Evolutionary conservation across 495 filamentous ascomycete species (phyloP).

Genomic region (Neurospora terricola): DNA sequence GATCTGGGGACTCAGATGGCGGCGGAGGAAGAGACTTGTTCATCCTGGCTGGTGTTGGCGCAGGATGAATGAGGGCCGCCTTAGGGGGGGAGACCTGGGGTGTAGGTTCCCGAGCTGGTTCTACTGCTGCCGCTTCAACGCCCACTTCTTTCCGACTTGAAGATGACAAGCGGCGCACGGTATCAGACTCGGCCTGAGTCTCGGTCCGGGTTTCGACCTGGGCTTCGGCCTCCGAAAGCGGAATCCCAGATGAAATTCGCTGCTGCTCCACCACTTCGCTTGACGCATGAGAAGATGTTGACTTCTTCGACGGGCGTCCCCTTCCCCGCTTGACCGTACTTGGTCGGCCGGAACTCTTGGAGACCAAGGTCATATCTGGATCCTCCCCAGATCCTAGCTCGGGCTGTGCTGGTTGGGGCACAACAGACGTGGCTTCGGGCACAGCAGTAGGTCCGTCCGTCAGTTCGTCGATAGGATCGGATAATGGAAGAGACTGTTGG

Average conservation of each 20-base stretch:
- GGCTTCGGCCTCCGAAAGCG: not conserved
- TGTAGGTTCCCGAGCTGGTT: conserved; percentile 4
- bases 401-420: conserved; percentile 17
- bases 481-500: conserved; percentile 17
- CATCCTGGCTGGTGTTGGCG: conserved; percentile 6
- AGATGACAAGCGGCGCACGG: not conserved
- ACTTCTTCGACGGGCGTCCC: conserved; percentile 23
- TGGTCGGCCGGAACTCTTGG: conserved; percentile 12
- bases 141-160: not conserved
- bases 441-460: conserved; percentile 12
- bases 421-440: conserved; percentile 10
- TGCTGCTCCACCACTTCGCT: conserved; percentile 6
- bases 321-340: conserved; percentile 24
- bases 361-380: conserved; percentile 31
- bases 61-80: conserved; percentile 6
- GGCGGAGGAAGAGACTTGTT: conserved; percentile 23
- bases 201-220: not conserved
- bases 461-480: conserved; percentile 12
- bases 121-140: not conserved
- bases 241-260: conserved; percentile 3
- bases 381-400: conserved; percentile 26
- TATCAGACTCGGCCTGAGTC: not conserved
- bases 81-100: not conserved
- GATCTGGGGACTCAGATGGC: conserved; percentile 15
- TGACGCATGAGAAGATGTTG: conserved; percentile 9